These are phyloP conservation scores for Rhizophora mangle DNA, from an alignment of 345 rosid genomes.

Conservation along the genomic window DNA sequence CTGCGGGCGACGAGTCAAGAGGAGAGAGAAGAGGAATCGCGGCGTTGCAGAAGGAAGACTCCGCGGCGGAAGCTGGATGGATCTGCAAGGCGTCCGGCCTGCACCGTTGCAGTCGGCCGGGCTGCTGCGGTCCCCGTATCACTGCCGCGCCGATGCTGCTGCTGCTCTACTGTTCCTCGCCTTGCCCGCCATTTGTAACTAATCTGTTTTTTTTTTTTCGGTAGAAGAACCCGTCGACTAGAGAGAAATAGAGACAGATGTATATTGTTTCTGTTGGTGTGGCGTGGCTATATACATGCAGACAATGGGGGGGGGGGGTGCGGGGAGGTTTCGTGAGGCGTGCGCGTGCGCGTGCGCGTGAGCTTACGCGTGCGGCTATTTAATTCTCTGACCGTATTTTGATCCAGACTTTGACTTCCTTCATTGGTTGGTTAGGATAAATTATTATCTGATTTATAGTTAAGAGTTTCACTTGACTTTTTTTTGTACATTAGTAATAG, in stretches of 20 bases:
- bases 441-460: too few species aligned
- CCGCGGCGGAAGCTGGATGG: constrained; percentile 37
- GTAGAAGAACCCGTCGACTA: constrained; percentile 29
- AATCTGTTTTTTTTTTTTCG: constrained; percentile 13
- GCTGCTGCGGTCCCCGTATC: constrained; percentile 22
- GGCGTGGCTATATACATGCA: neutral
- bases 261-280: neutral
- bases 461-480: too few species aligned
- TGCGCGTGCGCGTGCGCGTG: neutral
- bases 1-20: constrained; percentile 53
- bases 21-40: constrained; percentile 95
- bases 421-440: too few species aligned
- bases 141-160: constrained; percentile 16
- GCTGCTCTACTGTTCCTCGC: constrained; percentile 22
- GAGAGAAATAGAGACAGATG: neutral
- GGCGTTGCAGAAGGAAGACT: constrained; percentile 49
- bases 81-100: constrained; percentile 69
- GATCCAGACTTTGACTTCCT: too few species aligned
- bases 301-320: neutral
- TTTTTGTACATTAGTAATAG: too few species aligned
- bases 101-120: constrained; percentile 68
- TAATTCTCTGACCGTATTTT: too few species aligned
- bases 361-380: too few species aligned
- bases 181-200: constrained; percentile 26
- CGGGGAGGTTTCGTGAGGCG: too few species aligned